Evolutionary conservation across 75 land plant species (phyloP), one percentile per base, ranked within the genome.

Genomic region (Cupressus sempervirens): DNA sequence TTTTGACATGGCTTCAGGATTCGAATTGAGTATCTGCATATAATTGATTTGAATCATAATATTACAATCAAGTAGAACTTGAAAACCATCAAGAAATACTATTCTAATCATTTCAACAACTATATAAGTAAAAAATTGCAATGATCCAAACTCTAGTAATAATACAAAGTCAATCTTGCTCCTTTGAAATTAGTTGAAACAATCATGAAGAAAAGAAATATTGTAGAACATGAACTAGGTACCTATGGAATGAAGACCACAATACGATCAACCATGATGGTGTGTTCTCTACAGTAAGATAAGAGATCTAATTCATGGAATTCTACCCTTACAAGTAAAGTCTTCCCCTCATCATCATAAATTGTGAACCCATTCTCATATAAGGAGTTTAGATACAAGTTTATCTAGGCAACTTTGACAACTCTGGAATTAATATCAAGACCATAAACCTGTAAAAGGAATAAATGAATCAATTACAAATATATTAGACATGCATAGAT

Each of bases 201-300:
- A 38, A 36, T 7, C 46, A 83, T 2, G 40, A 6, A 86, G 58
- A 43, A 13, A n/a, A 46, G 30, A 58, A 9, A 54, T n/a, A 15
- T 82, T 29, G 54, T 4, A 14, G 23, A 70, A 83, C 9, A 8
- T 43, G 23, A 26, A 77, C 46, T 10, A 5, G 67, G 40, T 89
- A 97, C 99, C 98, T 96, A 98, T 46, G 99, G 99, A 85, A 98
- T 98, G 90, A 98, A 98, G 73, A 95, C 99, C 87, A 98, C 90
- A 80, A 98, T 93, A 23, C 98, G 93, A 40, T 98, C 99, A n/a
- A 98, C 95, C 83, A 91, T 86, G 82, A 98, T 93, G 14, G 90
- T 90, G 81, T 92, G 90, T 82, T 92, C 95, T 83, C 97, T 90
- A 87, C 95, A 97, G 85, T 93, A 94, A 62, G 91, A 89, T 29